phyloP scores from a whole-genome alignment of 495 filamentous ascomycete species.

The Clohesyomyces aquaticus region DNA sequence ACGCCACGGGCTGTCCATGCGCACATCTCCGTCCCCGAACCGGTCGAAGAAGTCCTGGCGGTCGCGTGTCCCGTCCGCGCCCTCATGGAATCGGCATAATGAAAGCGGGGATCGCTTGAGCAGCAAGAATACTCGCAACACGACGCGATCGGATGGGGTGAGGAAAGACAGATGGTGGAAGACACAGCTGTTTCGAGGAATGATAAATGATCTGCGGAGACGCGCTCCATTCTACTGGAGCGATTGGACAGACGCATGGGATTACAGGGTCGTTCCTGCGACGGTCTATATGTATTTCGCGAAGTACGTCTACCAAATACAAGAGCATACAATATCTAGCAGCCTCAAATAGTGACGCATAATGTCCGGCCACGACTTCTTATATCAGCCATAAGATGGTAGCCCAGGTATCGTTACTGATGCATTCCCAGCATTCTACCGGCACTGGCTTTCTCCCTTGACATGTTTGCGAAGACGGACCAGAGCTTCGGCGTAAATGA shows the following conservation, averaged over 20 bases:
- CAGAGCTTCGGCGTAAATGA: conserved; percentile 54
- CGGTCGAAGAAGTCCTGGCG: conserved; percentile 37
- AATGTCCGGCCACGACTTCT: not conserved
- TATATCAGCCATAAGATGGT: no score
- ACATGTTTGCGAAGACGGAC: conserved; percentile 51
- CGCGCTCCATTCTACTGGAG: conserved; percentile 51
- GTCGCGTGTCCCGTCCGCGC: conserved; percentile 23
- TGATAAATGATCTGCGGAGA: conserved; percentile 50
- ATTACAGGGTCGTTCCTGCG: conserved; percentile 50
- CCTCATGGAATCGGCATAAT: conserved; percentile 2
- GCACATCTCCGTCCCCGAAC: conserved; percentile 20
- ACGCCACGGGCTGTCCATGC: conserved; percentile 32
- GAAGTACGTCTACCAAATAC: conserved; percentile 44
- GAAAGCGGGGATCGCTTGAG: conserved; percentile 19
- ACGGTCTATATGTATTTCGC: conserved; percentile 54
- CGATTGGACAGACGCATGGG: conserved; percentile 51
- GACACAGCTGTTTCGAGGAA: conserved; percentile 47
- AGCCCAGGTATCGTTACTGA: not conserved
- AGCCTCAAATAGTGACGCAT: not conserved
- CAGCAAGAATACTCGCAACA: conserved; percentile 14
- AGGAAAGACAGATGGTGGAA: conserved; percentile 39
- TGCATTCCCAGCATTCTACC: conserved; percentile 47
- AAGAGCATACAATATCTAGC: not conserved
- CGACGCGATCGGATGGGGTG: conserved; percentile 6
- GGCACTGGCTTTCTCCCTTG: conserved; percentile 52